phyloP scores from a whole-genome alignment of 331 rosid genomes.

The Phaseolus coccineus region DNA sequence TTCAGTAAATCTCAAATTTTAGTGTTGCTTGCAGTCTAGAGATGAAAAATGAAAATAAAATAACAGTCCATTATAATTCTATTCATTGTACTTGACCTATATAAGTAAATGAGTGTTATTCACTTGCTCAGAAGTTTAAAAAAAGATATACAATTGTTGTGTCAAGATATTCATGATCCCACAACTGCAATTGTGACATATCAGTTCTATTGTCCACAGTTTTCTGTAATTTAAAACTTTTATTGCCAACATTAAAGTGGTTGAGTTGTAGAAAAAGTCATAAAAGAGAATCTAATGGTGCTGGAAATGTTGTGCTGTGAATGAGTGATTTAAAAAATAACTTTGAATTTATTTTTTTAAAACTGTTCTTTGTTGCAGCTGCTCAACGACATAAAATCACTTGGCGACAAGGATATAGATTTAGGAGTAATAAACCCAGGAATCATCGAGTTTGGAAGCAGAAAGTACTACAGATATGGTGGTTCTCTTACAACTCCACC shows the following conservation, averaged over 20 bases:
- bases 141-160: too few species aligned
- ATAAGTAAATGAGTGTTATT: too few species aligned
- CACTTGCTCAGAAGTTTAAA: too few species aligned
- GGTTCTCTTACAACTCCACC: constrained; percentile 89
- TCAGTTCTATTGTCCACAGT: not conserved
- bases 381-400: constrained; percentile 46
- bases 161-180: too few species aligned
- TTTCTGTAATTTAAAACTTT: not conserved
- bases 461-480: constrained; percentile 70
- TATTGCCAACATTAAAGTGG: not conserved
- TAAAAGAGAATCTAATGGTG: constrained; percentile 10
- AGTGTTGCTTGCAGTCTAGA: too few species aligned
- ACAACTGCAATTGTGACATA: not conserved
- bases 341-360: not conserved
- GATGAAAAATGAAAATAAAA: too few species aligned
- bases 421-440: constrained; percentile 63
- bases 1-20: not conserved
- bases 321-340: not conserved
- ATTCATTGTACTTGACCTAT: too few species aligned
- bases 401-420: constrained; percentile 51
- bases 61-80: too few species aligned
- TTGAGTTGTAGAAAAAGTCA: too few species aligned
- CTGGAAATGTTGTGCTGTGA: not conserved
- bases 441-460: constrained; percentile 58
- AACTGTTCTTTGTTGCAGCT: constrained; percentile 48